Conservation (phyloP, 2,329 filamentous ascomycete species). For the Sclerotinia minor region DNA sequence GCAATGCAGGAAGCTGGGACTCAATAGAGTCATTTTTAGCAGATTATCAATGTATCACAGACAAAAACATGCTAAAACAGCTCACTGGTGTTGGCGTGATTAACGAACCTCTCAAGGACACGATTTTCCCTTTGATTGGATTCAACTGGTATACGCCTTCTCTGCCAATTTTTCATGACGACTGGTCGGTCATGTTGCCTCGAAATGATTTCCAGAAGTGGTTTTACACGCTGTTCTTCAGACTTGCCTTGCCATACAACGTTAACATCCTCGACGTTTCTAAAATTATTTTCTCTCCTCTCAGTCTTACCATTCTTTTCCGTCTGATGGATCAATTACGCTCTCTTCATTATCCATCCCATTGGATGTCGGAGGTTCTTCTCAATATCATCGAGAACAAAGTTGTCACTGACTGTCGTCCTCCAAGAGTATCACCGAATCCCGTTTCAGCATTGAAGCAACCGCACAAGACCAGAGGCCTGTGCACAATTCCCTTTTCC, state of each 20-base stretch:
- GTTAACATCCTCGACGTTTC: neutral
- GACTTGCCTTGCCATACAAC: slow-evolving; percentile 25
- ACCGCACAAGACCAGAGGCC: slow-evolving; percentile 12
- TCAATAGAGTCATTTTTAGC: slow-evolving; percentile 19
- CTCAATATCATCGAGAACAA: slow-evolving; percentile 28
- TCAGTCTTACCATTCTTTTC: slow-evolving; percentile 27
- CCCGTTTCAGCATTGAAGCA: neutral
- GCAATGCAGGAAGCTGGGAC: slow-evolving; percentile 25
- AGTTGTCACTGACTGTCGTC: slow-evolving; percentile 24
- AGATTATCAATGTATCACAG: slow-evolving; percentile 28
- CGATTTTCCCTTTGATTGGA: neutral
- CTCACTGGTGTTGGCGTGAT: slow-evolving; percentile 15
- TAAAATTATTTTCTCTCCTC: slow-evolving; percentile 20
- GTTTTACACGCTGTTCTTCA: slow-evolving; percentile 30
- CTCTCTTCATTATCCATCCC: slow-evolving; percentile 27
- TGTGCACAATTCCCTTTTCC: slow-evolving; percentile 27
- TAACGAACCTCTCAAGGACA: neutral
- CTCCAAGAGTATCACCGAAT: slow-evolving; percentile 23
- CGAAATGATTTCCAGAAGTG: slow-evolving; percentile 25
- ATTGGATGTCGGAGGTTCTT: slow-evolving; percentile 30
- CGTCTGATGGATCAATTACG: slow-evolving; percentile 26
- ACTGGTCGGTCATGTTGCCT: neutral
- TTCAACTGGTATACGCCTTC: neutral
- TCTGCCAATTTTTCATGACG: neutral
- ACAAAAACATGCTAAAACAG: slow-evolving; percentile 22